Percentiles rank a stretch among this genome's conserved stretches.
Evolutionary conservation across 2,329 filamentous ascomycete species (phyloP).

Genomic region (Trichoderma gracile): DNA sequence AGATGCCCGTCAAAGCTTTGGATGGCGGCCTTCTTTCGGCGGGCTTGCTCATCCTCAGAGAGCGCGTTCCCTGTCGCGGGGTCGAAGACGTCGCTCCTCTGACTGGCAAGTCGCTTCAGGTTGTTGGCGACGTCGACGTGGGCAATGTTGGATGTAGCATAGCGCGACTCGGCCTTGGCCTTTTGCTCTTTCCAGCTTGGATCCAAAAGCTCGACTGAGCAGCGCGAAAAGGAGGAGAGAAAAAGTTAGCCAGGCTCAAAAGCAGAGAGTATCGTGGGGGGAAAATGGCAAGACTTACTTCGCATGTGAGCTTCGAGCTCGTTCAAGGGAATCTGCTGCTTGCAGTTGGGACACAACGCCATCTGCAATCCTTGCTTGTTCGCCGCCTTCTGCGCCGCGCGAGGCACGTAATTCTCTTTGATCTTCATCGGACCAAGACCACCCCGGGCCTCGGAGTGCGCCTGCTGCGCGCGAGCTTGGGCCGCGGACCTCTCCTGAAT

Average conservation of each 20-base stretch:
- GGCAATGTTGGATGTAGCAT: constrained; percentile 80
- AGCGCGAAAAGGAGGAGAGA: constrained; percentile 25
- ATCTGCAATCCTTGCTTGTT: constrained; percentile 65
- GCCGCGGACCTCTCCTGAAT: constrained; percentile 65
- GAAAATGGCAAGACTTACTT: constrained; percentile 53
- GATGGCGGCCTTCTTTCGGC: constrained; percentile 72
- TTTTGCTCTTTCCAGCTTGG: constrained; percentile 96
- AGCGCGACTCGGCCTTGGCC: constrained; percentile 81
- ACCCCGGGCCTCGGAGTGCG: constrained; percentile 74
- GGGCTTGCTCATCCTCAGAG: constrained; percentile 70
- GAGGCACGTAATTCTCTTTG: constrained; percentile 87
- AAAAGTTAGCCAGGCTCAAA: background rate
- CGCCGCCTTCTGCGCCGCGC: constrained; percentile 71
- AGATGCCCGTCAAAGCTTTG: constrained; percentile 66
- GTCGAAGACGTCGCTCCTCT: constrained; percentile 86
- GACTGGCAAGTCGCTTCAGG: constrained; percentile 88
- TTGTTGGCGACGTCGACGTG: constrained; percentile 90
- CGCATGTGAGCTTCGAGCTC: constrained; percentile 92
- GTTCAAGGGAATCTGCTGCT: constrained; percentile 80
- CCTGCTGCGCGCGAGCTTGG: constrained; percentile 67
- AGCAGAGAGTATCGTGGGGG: background rate
- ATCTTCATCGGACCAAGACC: constrained; percentile 78
- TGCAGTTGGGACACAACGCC: constrained; percentile 88
- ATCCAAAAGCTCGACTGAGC: constrained; percentile 81
- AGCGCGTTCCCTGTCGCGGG: constrained; percentile 66